Evolutionary conservation across 352 stramenopile genomes (phyloP), one percentile per base, ranked within the genome.

Genomic region (Phytopythium cucurbitacearum): DNA sequence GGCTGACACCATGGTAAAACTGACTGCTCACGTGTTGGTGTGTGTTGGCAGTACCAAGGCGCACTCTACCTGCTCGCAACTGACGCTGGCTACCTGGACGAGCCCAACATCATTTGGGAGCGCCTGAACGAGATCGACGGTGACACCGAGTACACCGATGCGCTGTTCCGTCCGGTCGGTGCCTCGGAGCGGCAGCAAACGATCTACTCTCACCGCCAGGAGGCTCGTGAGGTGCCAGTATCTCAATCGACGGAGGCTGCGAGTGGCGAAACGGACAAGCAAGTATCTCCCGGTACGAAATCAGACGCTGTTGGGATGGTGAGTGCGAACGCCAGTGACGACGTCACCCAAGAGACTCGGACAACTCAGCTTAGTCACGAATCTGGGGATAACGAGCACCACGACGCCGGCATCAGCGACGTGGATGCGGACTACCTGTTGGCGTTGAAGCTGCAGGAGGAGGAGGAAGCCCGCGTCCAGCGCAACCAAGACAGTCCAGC

Each of bases 61-160:
- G 77, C 82, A 4, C 65, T 99, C 28, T 99, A 97, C 64, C 65
- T 99, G 13, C 74, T 99, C 0, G 94, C 98, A 13, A 99, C 96
- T 0, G 97, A 99, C 61, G 80, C 97, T 16, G 97, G 97, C 39
- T 99, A 99, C 64, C 76, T 94, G 9, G 85, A 98, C 37, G 85
- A 97, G 41, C 76, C 83, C 0, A 92, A 73, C 13, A 86, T 99
- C 35, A 81, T 98, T 7, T 99, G 95, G 95, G 96, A 99, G 71
- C 79, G 88, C 15, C 62, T 99, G 34, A 95, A 98, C 64, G 84
- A 92, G 52, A 95, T 95, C 44, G 82, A 93, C 48, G 85, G 85
- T 11, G 82, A 95, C 33, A 82, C 71, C 0, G 81, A 90, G 56
- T 95, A 93, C 57, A 72, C 85, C 16, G 75, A 92, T 36, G 64